These are phyloP conservation scores for Claviceps sp. DNA, from an alignment of 2,329 filamentous ascomycete species.

Conservation along the genomic window DNA sequence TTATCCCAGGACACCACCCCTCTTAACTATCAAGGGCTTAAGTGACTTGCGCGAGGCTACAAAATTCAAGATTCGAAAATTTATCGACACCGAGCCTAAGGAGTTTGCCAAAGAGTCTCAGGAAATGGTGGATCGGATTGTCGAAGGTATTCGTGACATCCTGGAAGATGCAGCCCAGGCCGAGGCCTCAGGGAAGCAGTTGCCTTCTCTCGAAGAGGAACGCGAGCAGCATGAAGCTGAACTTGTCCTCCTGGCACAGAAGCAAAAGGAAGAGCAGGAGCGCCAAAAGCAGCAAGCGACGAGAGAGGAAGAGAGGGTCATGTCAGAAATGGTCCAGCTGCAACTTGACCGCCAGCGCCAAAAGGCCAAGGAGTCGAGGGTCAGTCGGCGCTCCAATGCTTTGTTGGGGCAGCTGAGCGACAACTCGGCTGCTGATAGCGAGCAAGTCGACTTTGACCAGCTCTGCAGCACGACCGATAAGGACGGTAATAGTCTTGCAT, in stretches of 20 bases:
- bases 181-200: slow-evolving; percentile 58
- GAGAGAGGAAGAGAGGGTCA: slow-evolving; percentile 55
- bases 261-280: slow-evolving; percentile 39
- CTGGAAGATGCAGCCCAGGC: slow-evolving; percentile 76
- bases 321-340: slow-evolving; percentile 59
- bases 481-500: slow-evolving; percentile 49
- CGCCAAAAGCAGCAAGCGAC: slow-evolving; percentile 41
- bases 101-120: slow-evolving; percentile 38
- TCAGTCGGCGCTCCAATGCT: slow-evolving; percentile 39
- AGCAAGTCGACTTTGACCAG: slow-evolving; percentile 50
- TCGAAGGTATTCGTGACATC: slow-evolving; percentile 58
- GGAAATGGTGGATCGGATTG: slow-evolving; percentile 50
- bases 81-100: slow-evolving; percentile 44
- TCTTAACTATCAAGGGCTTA: slow-evolving; percentile 54
- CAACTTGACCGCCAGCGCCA: slow-evolving; percentile 56
- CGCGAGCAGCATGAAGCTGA: slow-evolving; percentile 69
- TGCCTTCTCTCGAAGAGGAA: slow-evolving; percentile 83
- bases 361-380: slow-evolving; percentile 49
- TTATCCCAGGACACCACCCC: slow-evolving; percentile 73
- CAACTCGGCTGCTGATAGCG: slow-evolving; percentile 15
- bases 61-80: slow-evolving; percentile 54
- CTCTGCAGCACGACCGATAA: slow-evolving; percentile 49
- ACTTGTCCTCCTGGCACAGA: slow-evolving; percentile 46
- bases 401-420: slow-evolving; percentile 14
- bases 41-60: slow-evolving; percentile 56